Conservation (phyloP, 352 stramenopile species). For the Globisporangium ultimum region DNA sequence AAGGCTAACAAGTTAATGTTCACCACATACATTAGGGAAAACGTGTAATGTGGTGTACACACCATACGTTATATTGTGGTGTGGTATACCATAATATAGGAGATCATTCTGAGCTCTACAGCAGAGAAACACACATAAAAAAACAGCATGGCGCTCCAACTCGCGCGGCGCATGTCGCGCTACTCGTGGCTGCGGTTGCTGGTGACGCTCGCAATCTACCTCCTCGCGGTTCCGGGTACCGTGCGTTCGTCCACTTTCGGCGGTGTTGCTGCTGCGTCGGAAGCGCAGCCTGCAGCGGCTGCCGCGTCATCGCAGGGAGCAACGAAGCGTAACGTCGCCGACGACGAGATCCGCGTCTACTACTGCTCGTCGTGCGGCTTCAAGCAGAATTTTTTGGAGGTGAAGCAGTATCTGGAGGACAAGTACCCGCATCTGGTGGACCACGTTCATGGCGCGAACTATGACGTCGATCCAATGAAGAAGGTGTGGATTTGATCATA, state of each 20-base stretch:
- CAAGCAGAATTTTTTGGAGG: conserved; percentile 73
- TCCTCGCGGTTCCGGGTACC: conserved; percentile 18
- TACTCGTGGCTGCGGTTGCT: conserved; percentile 26
- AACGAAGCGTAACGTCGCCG: conserved; percentile 30
- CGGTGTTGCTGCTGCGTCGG: background rate
- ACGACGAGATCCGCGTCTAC: conserved; percentile 61
- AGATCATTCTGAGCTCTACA: background rate
- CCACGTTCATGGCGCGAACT: conserved; percentile 59
- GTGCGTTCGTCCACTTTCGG: conserved; percentile 1
- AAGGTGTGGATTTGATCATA: conserved; percentile 16
- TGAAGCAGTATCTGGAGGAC: conserved; percentile 65
- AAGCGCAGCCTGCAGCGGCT: conserved; percentile 17
- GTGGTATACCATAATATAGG: background rate
- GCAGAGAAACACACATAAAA: too few relatives aligned
- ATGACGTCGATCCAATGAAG: conserved; percentile 51
- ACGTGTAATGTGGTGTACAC: too few relatives aligned
- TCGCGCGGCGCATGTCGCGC: conserved; percentile 20
- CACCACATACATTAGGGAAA: background rate
- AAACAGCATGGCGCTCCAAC: conserved; percentile 9
- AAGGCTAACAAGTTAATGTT: background rate
- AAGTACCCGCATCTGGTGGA: conserved; percentile 71
- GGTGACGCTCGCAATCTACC: conserved; percentile 23
- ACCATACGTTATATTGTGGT: background rate
- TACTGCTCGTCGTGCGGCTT: conserved; percentile 81
- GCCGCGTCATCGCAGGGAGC: conserved; percentile 7